phyloP scores from a whole-genome alignment of 148 eudicot genomes.

The Amaranthus cruentus region DNA sequence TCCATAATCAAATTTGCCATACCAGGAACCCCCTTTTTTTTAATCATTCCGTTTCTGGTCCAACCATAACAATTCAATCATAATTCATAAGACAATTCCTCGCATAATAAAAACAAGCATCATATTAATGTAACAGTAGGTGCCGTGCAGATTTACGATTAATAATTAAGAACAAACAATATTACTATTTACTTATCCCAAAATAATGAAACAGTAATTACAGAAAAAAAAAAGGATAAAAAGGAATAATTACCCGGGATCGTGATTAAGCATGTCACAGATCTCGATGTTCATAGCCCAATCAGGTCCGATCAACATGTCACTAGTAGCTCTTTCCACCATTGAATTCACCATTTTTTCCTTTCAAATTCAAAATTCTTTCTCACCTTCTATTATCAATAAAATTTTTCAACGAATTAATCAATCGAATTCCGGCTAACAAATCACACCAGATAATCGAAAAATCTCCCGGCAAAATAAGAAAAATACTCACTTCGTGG shows the following conservation, averaged over 20 bases:
- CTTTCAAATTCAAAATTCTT: not conserved
- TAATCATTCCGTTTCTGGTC: not conserved
- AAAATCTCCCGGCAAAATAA: conserved; percentile 11
- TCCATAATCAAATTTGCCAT: not conserved
- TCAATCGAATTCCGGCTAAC: conserved; percentile 11
- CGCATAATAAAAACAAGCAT: no score
- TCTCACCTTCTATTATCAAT: not conserved
- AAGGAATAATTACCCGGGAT: conserved; percentile 52
- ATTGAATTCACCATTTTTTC: conserved; percentile 68
- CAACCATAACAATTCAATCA: not conserved
- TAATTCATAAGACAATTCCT: not conserved
- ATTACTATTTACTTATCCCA: not conserved
- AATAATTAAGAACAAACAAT: not conserved
- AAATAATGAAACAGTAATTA: conserved; percentile 7
- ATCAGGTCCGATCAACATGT: conserved; percentile 91
- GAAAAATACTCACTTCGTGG: not conserved
- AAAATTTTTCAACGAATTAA: conserved; percentile 6
- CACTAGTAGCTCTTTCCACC: conserved; percentile 90
- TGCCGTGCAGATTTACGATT: no score
- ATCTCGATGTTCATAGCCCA: conserved; percentile 99
- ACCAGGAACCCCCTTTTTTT: not conserved
- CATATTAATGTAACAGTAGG: no score
- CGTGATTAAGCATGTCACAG: conserved; percentile 87
- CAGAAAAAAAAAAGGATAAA: not conserved
- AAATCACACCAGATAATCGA: not conserved